Evolutionary conservation across 371 early-diverging fungal species (phyloP), one percentile per base, ranked within the genome.

Genomic region (Coelomomyces lativittatus): DNA sequence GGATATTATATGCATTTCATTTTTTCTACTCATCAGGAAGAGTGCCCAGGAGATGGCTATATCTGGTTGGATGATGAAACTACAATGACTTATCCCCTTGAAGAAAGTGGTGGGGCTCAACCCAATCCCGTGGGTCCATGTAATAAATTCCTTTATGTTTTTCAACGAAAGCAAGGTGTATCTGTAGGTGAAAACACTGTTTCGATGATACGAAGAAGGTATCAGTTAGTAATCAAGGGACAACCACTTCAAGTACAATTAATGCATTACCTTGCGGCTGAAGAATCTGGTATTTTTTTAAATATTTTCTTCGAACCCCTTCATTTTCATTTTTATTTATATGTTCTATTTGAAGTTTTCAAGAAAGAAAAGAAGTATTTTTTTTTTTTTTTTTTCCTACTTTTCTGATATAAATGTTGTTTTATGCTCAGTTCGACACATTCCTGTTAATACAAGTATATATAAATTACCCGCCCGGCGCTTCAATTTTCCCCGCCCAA

Each of bases 1-100:
- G 47, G 47, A 11, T 37, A 19, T 28, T 36, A 21, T 41, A 46
- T 46, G 40, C 23, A 44, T 19, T 46, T 46, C 40, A 21, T 46
- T 2, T 17, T 44, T 4, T n/a, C 23, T 10, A 17, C 44, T 10
- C 11, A 38, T 12, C 45, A 46, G 21, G 47, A 12, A 25, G 44
- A 46, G n/a, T 33, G 9, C 25, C 39, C 47, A 17, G 19, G 11
- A 19, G 47, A 46, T 41, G 47, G 47, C 10, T 46, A 37, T 26
- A 10, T 11, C 5, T 46, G 47, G 47, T 23, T 46, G 38, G 47
- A 46, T 21, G 6, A 5, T 11, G 47, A 46, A 11, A 21, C 28
- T 2, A 3, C 24, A 37, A n/a, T 9, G 38, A 44, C 31, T 10
- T 7, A 6, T 0, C 44, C 19, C 11, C 12, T 46, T 9, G 47